phyloP scores from a whole-genome alignment of 371 early-diverging fungal species.

The Haplosporangium sp. region DNA sequence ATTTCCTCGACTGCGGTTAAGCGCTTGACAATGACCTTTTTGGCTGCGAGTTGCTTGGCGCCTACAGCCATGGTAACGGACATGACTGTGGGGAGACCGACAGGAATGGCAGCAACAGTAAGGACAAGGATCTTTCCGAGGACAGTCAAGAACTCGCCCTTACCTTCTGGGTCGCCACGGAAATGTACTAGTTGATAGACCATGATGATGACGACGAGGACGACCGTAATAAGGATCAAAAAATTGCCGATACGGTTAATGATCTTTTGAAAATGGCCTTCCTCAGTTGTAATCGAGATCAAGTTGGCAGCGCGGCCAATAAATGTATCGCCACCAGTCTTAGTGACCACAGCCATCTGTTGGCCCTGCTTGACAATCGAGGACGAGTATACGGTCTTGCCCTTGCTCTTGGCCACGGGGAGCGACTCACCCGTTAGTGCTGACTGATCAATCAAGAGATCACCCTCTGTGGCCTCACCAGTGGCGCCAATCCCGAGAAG shows the following conservation, averaged over 20 bases:
- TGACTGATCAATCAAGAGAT: slow-evolving; percentile 93
- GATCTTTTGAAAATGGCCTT: slow-evolving; percentile 92
- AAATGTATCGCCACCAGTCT: slow-evolving; percentile 87
- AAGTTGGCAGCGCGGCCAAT: slow-evolving; percentile 92
- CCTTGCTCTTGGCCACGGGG: slow-evolving; percentile 85
- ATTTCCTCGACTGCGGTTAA: slow-evolving; percentile 95
- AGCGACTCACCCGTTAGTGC: slow-evolving; percentile 96
- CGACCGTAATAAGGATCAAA: slow-evolving; percentile 82
- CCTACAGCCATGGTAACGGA: slow-evolving; percentile 97
- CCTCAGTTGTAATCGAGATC: slow-evolving; percentile 84
- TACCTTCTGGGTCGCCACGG: slow-evolving; percentile 15
- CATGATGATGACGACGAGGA: slow-evolving; percentile 87
- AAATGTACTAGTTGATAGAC: slow-evolving; percentile 72
- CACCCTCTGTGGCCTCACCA: slow-evolving; percentile 80
- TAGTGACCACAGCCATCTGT: slow-evolving; percentile 85
- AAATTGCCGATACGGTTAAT: slow-evolving; percentile 94
- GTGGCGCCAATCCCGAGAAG: slow-evolving; percentile 87
- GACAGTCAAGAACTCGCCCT: slow-evolving; percentile 65
- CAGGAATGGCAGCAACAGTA: slow-evolving; percentile 97
- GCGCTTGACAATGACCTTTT: slow-evolving; percentile 95
- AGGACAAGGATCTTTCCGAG: slow-evolving; percentile 88
- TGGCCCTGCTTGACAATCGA: slow-evolving; percentile 89
- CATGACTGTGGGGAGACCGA: slow-evolving; percentile 96
- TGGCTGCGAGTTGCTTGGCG: slow-evolving; percentile 90
- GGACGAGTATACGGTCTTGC: slow-evolving; percentile 85